Base-by-base conservation (phyloP, 2,329 filamentous ascomycete genomes). In the Simplicillium sp. region DNA sequence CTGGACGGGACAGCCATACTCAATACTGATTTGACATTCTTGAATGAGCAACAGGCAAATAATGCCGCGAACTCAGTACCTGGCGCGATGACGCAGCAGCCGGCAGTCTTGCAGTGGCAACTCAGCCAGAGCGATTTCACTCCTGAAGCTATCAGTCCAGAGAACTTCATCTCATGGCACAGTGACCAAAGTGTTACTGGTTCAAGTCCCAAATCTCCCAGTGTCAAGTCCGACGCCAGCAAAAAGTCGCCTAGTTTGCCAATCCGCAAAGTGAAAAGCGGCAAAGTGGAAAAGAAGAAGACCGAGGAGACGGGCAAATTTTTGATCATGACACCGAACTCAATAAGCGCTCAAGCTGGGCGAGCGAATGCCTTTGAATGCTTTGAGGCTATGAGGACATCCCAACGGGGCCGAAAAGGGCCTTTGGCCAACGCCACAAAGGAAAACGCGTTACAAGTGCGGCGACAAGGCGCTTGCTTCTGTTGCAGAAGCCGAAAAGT, bases 401-500 rank as follows among this genome's bases (percentile, higher is more conserved):
- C 70, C 7, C 71, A 75, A 46, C 66, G 71, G 41, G 74, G 74
- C 2, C 65, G 74, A 39, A 77, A 77, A 50, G 74, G 74, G 0
- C 73, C 73, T 1, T 54, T 77, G 31, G 68, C 71, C 18, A 62
- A 68, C 36, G 66, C 70, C n/a, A 71, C 66, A 25, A 75, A 75
- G 52, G 64, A 74, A 54, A 70, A 64, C 36, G 74, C 74, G 1
- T 60, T 76, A 3, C 65, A 73, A 41, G 71, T 78, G 11, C 66
- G 74, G 13, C 65, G 72, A 28, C 54, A 64, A 4, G 73, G 74
- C 6, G 74, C 74, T 9, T 78, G 74, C 52, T 77, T 77, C 58
- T 75, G 71, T 57, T 78, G 74, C 50, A 72, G 74, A 50, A 70
- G 68, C 43, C 70, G 74, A 47, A 78, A 78, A 54, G 74, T 78